Conservation (phyloP, 306 rosid species). For the Cucurbita pepo region DNA sequence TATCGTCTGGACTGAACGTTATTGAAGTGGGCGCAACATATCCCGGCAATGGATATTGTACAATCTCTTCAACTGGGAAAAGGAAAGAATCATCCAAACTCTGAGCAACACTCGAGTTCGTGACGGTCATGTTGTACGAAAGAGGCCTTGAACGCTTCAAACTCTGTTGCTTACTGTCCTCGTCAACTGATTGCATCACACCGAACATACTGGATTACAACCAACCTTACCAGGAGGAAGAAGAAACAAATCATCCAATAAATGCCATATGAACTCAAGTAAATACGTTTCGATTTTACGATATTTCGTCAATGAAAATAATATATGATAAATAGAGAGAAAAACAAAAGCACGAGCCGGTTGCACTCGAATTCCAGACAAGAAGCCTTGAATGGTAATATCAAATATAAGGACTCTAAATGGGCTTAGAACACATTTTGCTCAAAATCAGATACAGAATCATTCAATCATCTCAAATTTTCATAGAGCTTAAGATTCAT, state of each 20-base stretch:
- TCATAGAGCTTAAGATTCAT: neutral
- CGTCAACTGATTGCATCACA: constrained; percentile 71
- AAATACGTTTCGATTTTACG: neutral
- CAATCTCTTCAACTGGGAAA: constrained; percentile 80
- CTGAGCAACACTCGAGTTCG: constrained; percentile 36
- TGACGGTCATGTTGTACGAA: constrained; percentile 49
- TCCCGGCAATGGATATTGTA: constrained; percentile 87
- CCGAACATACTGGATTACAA: constrained; percentile 11
- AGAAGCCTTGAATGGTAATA: neutral
- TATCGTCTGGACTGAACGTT: constrained; percentile 74
- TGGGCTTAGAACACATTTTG: neutral
- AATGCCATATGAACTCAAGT: neutral
- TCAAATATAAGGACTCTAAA: neutral
- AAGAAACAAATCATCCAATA: neutral
- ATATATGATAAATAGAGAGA: neutral
- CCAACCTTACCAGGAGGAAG: constrained; percentile 13
- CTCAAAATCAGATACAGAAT: neutral
- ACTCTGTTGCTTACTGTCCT: constrained; percentile 37
- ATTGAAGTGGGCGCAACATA: constrained; percentile 60
- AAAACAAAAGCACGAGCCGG: neutral
- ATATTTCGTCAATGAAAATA: neutral
- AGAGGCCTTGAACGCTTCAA: constrained; percentile 48
- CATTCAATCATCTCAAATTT: neutral
- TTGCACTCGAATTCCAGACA: neutral
- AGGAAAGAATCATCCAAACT: constrained; percentile 34